Base-by-base conservation (phyloP, 148 eudicot species). In the Arbutus unedo region DNA sequence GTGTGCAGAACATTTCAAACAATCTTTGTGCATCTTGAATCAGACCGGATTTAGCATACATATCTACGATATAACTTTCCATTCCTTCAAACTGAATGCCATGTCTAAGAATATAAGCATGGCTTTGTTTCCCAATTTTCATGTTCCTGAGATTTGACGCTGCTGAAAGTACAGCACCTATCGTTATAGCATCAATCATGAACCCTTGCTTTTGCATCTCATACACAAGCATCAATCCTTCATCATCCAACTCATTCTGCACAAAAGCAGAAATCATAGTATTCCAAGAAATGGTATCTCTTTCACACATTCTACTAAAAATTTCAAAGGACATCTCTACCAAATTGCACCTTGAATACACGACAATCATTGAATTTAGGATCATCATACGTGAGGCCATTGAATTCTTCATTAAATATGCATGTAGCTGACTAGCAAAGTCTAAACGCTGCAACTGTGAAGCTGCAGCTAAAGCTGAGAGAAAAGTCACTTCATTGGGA, bases 151-250 rank as follows among this genome's bases (percentile, higher is more conserved):
- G n/a, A n/a, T n/a, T n/a, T n/a, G n/a, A n/a, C n/a, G n/a, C n/a
- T n/a, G n/a, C n/a, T n/a, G n/a, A n/a, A n/a, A n/a, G n/a, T n/a
- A n/a, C n/a, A n/a, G 95, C 94, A 67, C 91, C 87, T 59, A 88
- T 55, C 49, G 98, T 91, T n/a, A 94, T 90, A 59, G 87, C 89
- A 79, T 96, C 99, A 84, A 92, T 80, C 10, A 11, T 16, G 79
- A 94, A 90, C 68, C 97, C 91, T 82, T 91, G 90, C 79, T 90
- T 94, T 72, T 93, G 93, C 99, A 96, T 94, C 85, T 94, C 97
- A n/a, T 85, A 82, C 43, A 92, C 92, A 82, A 93, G 98, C 98
- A 94, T 90, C 82, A 95, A 73, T 16, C 91, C 98, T 86, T 94
- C 98, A 83, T 92, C 86, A 68, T 93, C 89, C 81, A 92, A 62